phyloP scores from a whole-genome alignment of 768 basidiomycete genomes.

The Kwoniella europaea region DNA sequence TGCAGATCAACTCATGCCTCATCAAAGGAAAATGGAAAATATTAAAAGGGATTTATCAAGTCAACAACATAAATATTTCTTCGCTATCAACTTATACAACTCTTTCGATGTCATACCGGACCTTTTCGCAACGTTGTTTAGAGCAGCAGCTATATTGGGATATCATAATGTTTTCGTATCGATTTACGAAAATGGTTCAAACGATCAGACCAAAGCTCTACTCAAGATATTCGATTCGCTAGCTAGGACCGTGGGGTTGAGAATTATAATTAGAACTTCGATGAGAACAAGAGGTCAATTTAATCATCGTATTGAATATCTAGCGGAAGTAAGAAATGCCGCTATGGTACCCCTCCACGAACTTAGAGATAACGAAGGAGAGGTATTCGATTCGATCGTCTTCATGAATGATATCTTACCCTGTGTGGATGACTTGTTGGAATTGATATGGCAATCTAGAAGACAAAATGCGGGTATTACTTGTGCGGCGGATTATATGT shows the following conservation, averaged over 20 bases:
- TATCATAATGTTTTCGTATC: slow-evolving; percentile 98
- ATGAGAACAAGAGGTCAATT: slow-evolving; percentile 92
- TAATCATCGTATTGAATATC: slow-evolving; percentile 99
- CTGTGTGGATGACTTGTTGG: slow-evolving; percentile 95
- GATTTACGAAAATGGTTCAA: slow-evolving; percentile 99
- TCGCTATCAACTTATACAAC: slow-evolving; percentile 99
- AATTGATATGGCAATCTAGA: slow-evolving; percentile 94
- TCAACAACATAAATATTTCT: slow-evolving; percentile 94
- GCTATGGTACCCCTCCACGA: slow-evolving; percentile 96
- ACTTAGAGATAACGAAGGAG: slow-evolving; percentile 84
- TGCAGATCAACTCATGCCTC: slow-evolving; percentile 30
- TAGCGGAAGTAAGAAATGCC: slow-evolving; percentile 99
- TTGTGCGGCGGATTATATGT: slow-evolving; percentile 99
- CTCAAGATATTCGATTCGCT: slow-evolving; percentile 93
- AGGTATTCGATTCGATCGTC: slow-evolving; percentile 93
- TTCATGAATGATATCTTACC: slow-evolving; percentile 99
- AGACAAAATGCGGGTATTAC: slow-evolving; percentile 96
- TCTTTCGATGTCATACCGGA: slow-evolving; percentile 99
- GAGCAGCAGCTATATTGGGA: slow-evolving; percentile 85
- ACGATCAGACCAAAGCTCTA: slow-evolving; percentile 96
- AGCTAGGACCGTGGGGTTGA: slow-evolving; percentile 83
- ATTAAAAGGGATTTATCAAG: slow-evolving; percentile 48
- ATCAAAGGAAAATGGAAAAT: slow-evolving; percentile 33
- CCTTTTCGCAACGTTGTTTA: slow-evolving; percentile 93
- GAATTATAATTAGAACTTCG: slow-evolving; percentile 89